A percentile compares a stretch with the other conserved stretches of the same genome.
Conservation (phyloP, 176 grass and related monocot species). For the Metroxylon sagu region DNA sequence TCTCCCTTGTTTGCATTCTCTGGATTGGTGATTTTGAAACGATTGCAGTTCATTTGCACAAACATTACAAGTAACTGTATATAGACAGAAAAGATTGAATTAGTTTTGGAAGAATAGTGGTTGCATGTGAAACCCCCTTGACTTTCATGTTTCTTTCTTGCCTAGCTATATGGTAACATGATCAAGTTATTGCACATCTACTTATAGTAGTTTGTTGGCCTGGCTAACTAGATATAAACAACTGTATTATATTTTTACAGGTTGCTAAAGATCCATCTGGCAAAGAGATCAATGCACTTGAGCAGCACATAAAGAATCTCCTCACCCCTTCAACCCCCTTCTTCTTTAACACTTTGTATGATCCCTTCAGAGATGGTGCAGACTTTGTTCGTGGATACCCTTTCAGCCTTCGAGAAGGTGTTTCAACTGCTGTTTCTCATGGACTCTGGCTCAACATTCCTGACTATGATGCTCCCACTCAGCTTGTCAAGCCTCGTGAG, state of each 20-base stretch:
- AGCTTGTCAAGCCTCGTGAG: conserved; percentile 38
- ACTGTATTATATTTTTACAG: conserved; percentile 3
- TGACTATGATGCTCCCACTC: conserved; percentile 43
- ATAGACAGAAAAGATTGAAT: too few relatives aligned
- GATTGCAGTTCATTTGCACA: too few relatives aligned
- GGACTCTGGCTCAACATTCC: conserved; percentile 51
- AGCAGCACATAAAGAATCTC: conserved; percentile 50
- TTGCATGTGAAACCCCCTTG: too few relatives aligned
- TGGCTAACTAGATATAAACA: too few relatives aligned
- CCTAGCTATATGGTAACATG: too few relatives aligned
- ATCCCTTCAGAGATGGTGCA: conserved; percentile 40
- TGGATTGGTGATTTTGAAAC: too few relatives aligned
- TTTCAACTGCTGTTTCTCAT: conserved; percentile 36
- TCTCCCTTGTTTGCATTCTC: too few relatives aligned
- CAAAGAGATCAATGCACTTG: conserved; percentile 41
- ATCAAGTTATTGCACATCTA: too few relatives aligned
- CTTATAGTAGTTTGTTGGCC: too few relatives aligned
- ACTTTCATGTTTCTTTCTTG: too few relatives aligned
- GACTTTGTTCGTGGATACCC: conserved; percentile 51
- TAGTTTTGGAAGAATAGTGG: too few relatives aligned
- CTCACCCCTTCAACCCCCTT: conserved; percentile 35
- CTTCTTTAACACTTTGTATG: conserved; percentile 51
- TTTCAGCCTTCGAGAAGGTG: conserved; percentile 46
- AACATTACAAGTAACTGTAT: too few relatives aligned
- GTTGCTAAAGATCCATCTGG: conserved; percentile 46